Conservation (phyloP, 2,329 filamentous ascomycete genomes). For the Colletotrichum tropicicola region DNA sequence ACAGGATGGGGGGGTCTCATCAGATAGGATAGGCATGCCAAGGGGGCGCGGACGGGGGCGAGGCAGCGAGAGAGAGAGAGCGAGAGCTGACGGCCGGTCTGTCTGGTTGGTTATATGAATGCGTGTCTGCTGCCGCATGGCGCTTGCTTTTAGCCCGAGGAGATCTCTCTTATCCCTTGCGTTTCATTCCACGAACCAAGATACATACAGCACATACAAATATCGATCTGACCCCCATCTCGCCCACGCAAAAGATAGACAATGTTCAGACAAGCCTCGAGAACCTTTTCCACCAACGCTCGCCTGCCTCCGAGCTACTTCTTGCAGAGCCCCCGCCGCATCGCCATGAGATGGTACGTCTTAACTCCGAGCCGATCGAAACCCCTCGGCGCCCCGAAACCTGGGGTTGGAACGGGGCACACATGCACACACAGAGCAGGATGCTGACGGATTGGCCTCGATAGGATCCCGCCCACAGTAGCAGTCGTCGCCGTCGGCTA, state of each 20-base stretch:
- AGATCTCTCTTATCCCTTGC: conserved; percentile 19
- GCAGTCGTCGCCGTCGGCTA: conserved; percentile 44
- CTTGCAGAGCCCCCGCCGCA: conserved; percentile 39
- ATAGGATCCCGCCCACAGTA: conserved; percentile 43
- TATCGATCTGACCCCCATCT: background rate
- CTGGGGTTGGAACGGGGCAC: background rate
- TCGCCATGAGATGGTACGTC: conserved; percentile 43
- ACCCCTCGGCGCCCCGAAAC: background rate
- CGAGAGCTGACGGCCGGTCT: background rate
- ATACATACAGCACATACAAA: conserved; percentile 10
- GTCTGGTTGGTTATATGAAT: conserved; percentile 24
- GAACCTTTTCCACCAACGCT: conserved; percentile 44
- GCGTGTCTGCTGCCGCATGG: conserved; percentile 19
- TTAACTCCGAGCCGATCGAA: background rate
- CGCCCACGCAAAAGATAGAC: background rate
- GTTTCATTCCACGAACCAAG: conserved; percentile 3
- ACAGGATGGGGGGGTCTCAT: conserved; percentile 24
- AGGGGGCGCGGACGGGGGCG: conserved; percentile 7
- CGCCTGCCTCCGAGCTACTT: conserved; percentile 44
- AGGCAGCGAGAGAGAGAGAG: background rate
- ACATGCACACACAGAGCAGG: background rate
- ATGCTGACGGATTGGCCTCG: background rate
- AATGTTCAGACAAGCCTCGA: conserved; percentile 31
- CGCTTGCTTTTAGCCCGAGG: conserved; percentile 3
- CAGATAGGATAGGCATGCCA: conserved; percentile 2